These are phyloP conservation scores for Hypoxylon lienhwacheense DNA, from an alignment of 495 filamentous ascomycete genomes.

Conservation along the genomic window DNA sequence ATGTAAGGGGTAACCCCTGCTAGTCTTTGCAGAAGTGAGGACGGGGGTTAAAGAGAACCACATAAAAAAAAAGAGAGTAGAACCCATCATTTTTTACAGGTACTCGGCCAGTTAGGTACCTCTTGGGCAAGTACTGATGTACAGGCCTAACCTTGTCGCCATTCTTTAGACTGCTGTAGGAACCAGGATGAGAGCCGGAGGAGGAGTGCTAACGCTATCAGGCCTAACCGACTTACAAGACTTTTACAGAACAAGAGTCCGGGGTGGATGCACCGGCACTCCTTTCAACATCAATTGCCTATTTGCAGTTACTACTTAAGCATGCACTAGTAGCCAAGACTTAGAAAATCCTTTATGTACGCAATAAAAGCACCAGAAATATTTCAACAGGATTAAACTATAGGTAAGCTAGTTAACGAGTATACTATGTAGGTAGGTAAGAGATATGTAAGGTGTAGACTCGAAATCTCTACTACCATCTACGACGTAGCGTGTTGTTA, in stretches of 20 bases:
- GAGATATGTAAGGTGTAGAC: background rate
- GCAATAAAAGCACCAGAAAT: background rate
- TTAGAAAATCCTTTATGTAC: no score
- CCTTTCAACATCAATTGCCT: no score
- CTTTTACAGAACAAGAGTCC: conserved; percentile 6
- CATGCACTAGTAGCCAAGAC: no score
- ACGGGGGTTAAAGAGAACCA: conserved; percentile 23
- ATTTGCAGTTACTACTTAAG: no score
- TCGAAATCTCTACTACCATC: background rate
- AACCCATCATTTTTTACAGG: conserved; percentile 30
- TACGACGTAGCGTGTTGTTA: conserved; percentile 1
- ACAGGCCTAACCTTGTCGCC: no score
- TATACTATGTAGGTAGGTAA: no score
- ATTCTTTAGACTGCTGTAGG: conserved; percentile 33
- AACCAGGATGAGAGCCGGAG: conserved; percentile 31
- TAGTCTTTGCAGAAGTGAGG: conserved; percentile 23
- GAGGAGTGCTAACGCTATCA: conserved; percentile 28
- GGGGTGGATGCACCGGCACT: conserved; percentile 12
- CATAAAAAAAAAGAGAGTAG: no score
- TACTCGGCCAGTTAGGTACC: conserved; percentile 11
- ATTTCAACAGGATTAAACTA: no score
- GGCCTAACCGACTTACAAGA: conserved; percentile 17
- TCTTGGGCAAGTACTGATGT: no score
- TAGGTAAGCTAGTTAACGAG: no score
- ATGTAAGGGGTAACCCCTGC: conserved; percentile 14